Evolutionary conservation across 1,139 yeast species (phyloP).

Genomic region (Taphrina wiesneri): DNA sequence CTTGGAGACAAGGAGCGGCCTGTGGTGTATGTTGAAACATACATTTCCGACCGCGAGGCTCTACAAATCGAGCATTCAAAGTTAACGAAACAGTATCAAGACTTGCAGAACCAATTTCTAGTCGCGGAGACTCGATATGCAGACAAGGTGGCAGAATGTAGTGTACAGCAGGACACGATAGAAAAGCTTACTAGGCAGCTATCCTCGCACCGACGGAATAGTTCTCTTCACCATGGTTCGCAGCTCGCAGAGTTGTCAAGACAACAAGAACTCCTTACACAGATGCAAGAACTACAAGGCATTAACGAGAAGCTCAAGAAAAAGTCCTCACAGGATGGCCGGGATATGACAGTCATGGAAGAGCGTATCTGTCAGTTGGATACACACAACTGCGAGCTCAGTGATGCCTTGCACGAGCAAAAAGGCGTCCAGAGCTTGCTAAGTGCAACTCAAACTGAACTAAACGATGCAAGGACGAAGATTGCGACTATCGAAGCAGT

Average conservation of each 20-base stretch:
- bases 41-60: not conserved
- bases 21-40: too few species aligned
- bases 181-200: not conserved
- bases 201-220: not conserved
- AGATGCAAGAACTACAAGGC: not conserved
- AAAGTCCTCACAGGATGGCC: not conserved
- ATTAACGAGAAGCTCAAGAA: constrained; percentile 8
- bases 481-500: not conserved
- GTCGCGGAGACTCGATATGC: not conserved
- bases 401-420: not conserved
- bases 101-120: constrained; percentile 10
- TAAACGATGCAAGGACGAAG: not conserved
- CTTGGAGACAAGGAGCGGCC: too few species aligned
- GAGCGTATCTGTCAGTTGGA: constrained; percentile 9
- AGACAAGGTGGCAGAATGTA: not conserved
- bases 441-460: not conserved
- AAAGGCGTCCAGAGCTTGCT: not conserved
- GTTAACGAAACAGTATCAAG: constrained; percentile 1
- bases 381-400: not conserved
- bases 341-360: not conserved
- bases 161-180: not conserved
- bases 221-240: not conserved
- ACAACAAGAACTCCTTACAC: not conserved
- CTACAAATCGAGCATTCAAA: not conserved
- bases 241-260: not conserved